Evolutionary conservation across 148 eudicot genomes (phyloP), one percentile per base, ranked within the genome.

Genomic region (Amaranthus hypochondriacus): DNA sequence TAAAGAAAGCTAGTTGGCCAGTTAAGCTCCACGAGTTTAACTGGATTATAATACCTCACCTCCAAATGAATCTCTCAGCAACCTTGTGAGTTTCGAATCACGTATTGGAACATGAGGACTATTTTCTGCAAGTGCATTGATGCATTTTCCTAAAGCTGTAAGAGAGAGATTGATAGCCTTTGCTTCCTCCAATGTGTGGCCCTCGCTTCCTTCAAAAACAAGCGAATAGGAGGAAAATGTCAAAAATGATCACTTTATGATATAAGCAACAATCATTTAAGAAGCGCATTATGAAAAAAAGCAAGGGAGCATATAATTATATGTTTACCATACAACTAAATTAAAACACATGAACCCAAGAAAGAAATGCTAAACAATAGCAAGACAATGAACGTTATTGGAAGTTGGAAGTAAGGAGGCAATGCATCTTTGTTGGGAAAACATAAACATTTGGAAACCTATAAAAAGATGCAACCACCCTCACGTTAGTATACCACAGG

Each of bases 21-120:
- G 4, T 21, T 15, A 56, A 47, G 61, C 14, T 6, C 39, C 54
- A 49, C 5, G 61, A 56, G 6, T 73, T 21, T 7, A 68, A 73
- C 62, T 7, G 8, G 15, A 51, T 48, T 51, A 58, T 53, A 61
- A 69, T 66, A 60, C 48, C 86, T 77, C 73, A 92, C 99, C 99
- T 89, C 99, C 99, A 92, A 96, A 96, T 75, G 99, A 96, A 88
- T 96, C 99, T 79, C 71, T 90, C 60, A 96, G 99, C 81, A 96
- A 84, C 84, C 99, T 92, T 9, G 99, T 96, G 66, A 96, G 96
- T 81, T 96, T 96, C 13, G 99, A 96, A 80, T 96, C 99, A 67
- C 99, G 97, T 77, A 96, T 88, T 43, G 99, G 99, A 49, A 96
- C 99, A 86, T 96, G 99, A 71, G 99, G 79, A 69, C 97, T 89